Base-by-base conservation (phyloP, 805 yeast species). In the Komagataella mondaviorum region DNA sequence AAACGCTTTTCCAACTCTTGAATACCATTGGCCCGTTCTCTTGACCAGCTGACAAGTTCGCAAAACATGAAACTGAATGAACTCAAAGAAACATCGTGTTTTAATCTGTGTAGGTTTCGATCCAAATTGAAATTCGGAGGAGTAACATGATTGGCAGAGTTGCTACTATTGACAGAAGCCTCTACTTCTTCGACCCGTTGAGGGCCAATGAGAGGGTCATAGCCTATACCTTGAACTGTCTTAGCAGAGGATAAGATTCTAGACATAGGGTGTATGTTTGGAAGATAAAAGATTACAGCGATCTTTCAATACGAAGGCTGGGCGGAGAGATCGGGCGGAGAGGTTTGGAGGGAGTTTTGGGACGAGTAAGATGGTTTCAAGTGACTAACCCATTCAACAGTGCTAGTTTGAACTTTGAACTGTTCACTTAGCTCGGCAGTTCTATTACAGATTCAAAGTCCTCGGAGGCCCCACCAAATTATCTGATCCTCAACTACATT, bases 31-130 rank as follows among this genome's bases (percentile, higher is more conserved):
- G 87, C 77, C 50, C 77, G 72, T 48, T 71, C 68, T 53, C 82
- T 83, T 36, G 80, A 69, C 73, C 84, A 78, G 54, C 80, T 80
- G 8, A 88, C 81, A 45, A 83, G 75, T 56, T 85, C 90, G 61
- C 81, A 70, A 57, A 85, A 86, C 18, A 88, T 66, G 57, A 80
- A 84, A 24, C 88, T 78, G 49, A 88, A 67, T 2, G 89, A 71
- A 12, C 87, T 73, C 16, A 84, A 62, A 54, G 81, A 81, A 43
- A 87, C 82, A 52, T 85, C 91, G 30, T 78, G 77, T 16, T 78
- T 71, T 52, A 83, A 76, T 56, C 90, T 76, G 53, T 77, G 80
- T 46, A 81, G 68, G 56, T 82, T 85, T 56, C 80, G 76, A 60
- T 88, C 95, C 58, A 83, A 87, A 23, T 85, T 80, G 4, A 44